These are phyloP conservation scores for Leccinum broughii DNA, from an alignment of 768 basidiomycete species.

Conservation along the genomic window DNA sequence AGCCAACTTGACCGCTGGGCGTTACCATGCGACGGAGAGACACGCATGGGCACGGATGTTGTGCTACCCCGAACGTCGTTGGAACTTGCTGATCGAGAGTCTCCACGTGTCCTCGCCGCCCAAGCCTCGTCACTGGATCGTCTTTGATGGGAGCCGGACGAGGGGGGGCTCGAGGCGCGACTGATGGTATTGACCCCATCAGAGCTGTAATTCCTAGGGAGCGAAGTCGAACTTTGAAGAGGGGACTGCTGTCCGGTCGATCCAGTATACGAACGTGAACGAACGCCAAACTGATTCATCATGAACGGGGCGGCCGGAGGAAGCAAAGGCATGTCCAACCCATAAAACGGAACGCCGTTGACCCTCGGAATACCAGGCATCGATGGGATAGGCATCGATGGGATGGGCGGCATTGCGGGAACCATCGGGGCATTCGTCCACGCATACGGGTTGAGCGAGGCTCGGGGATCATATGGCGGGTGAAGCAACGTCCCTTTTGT, in stretches of 20 bases:
- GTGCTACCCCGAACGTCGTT: constrained; percentile 17
- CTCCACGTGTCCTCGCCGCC: constrained; percentile 10
- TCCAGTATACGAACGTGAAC: constrained; percentile 37
- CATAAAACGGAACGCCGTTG: constrained; percentile 43
- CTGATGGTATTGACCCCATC: constrained; percentile 22
- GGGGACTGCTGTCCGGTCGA: constrained; percentile 34
- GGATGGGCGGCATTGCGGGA: constrained; percentile 38
- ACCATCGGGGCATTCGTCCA: constrained; percentile 23
- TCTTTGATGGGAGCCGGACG: constrained; percentile 28
- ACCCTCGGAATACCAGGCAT: constrained; percentile 36
- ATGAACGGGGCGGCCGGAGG: constrained; percentile 78
- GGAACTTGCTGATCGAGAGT: constrained; percentile 19
- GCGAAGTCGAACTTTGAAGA: constrained; percentile 21
- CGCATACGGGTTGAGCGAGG: constrained; percentile 30
- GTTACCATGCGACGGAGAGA: constrained; percentile 10
- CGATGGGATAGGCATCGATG: constrained; percentile 37
- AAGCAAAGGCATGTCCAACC: constrained; percentile 66
- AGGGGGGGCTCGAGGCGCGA: constrained; percentile 20
- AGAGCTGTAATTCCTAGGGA: constrained; percentile 28
- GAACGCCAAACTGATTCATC: constrained; percentile 55
- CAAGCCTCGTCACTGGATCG: constrained; percentile 34
- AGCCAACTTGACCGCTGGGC: constrained; percentile 27
- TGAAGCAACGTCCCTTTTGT: constrained; percentile 31
- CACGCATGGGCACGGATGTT: constrained; percentile 11
- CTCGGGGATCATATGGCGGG: constrained; percentile 29